Percentiles rank a stretch among this genome's conserved stretches.
These are phyloP conservation scores for Colletotrichum cuscutae DNA, from an alignment of 2,329 filamentous ascomycete genomes.

Conservation along the genomic window DNA sequence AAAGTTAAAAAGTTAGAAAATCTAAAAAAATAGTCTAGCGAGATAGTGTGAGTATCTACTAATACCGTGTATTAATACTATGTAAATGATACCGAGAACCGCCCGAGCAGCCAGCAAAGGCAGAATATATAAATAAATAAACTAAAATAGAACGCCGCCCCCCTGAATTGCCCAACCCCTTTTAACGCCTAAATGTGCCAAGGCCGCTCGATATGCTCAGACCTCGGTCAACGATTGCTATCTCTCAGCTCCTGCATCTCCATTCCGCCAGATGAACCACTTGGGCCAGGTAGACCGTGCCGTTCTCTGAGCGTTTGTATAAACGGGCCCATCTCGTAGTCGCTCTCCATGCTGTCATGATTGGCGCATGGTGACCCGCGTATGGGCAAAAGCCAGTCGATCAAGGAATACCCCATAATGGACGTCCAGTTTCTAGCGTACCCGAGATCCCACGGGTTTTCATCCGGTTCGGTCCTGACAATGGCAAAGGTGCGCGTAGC, in stretches of 20 bases:
- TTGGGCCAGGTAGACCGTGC: slow-evolving; percentile 44
- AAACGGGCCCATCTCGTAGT: slow-evolving; percentile 74
- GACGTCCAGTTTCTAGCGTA: slow-evolving; percentile 76
- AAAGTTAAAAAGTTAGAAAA: too few species aligned
- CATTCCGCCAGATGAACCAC: slow-evolving; percentile 38
- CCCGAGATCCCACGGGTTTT: slow-evolving; percentile 89
- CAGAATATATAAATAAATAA: too few species aligned
- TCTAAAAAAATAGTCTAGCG: too few species aligned
- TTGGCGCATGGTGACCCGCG: slow-evolving; percentile 78
- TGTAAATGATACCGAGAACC: too few species aligned
- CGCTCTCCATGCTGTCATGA: slow-evolving; percentile 72
- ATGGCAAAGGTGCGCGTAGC: slow-evolving; percentile 81
- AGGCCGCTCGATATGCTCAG: slow-evolving; percentile 6
- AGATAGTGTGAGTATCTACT: too few species aligned
- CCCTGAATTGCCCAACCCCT: not conserved
- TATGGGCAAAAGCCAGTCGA: slow-evolving; percentile 87
- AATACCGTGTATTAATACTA: too few species aligned
- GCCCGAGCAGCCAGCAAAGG: too few species aligned
- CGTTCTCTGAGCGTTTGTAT: slow-evolving; percentile 65
- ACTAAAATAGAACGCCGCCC: not conserved
- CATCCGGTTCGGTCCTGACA: slow-evolving; percentile 75
- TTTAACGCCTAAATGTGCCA: slow-evolving; percentile 5
- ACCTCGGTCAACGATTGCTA: not conserved
- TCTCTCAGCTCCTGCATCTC: slow-evolving; percentile 42
- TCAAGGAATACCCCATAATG: slow-evolving; percentile 77